Conservation (phyloP, 192 early-diverging fungal species). For the Coemansia brasiliensis region DNA sequence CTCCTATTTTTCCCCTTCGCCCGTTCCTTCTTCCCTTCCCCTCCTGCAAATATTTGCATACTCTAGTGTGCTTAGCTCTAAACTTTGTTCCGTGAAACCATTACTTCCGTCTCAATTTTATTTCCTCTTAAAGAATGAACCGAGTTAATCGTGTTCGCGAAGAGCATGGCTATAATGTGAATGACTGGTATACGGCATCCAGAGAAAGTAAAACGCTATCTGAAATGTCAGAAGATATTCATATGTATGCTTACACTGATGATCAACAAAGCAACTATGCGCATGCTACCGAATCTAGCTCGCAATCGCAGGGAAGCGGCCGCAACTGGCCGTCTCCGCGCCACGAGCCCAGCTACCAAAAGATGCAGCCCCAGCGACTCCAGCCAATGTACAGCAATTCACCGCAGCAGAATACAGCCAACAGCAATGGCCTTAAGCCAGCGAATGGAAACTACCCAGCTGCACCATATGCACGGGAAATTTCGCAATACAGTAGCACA, state of each 20-base stretch:
- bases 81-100: too few species aligned
- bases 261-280: background rate
- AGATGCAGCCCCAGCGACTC: constrained; percentile 8
- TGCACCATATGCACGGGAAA: constrained; percentile 2
- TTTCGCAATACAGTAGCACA: constrained; percentile 11
- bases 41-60: too few species aligned
- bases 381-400: constrained; percentile 13
- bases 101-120: background rate
- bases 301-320: background rate
- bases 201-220: constrained; percentile 33
- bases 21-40: background rate
- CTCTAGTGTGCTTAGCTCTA: too few species aligned
- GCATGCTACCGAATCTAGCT: background rate
- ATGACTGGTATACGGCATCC: constrained; percentile 41
- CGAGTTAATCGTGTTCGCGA: constrained; percentile 10
- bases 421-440: background rate
- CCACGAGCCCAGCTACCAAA: constrained; percentile 11
- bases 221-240: constrained; percentile 14
- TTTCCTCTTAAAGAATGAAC: background rate
- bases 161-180: constrained; percentile 28
- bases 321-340: constrained; percentile 1
- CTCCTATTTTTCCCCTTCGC: background rate
- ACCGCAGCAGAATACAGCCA: constrained; percentile 11
- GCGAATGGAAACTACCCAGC: background rate
- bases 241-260: constrained; percentile 9